Evolutionary conservation across 148 eudicot species (phyloP).

Genomic region (Oxyria digyna): DNA sequence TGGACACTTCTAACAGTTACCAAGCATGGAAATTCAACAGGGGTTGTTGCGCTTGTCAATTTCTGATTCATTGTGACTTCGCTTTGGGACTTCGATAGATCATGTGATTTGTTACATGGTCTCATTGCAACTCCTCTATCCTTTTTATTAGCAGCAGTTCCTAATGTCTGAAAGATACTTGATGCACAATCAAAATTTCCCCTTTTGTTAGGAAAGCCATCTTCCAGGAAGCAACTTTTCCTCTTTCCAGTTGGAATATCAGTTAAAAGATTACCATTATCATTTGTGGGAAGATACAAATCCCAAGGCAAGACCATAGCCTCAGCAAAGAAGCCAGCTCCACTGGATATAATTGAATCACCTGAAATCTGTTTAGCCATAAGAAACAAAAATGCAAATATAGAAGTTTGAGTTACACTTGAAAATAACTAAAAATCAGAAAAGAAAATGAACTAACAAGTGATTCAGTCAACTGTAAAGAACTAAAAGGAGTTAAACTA

Average conservation of each 20-base stretch:
- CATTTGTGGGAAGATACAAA: conserved; percentile 26
- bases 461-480: neutral
- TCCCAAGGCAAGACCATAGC: conserved; percentile 65
- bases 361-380: conserved; percentile 34
- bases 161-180: conserved; percentile 13
- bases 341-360: conserved; percentile 25
- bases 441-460: neutral
- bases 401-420: neutral
- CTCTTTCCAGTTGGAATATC: conserved; percentile 11
- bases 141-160: conserved; percentile 8
- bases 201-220: conserved; percentile 39
- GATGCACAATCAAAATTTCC: conserved; percentile 32
- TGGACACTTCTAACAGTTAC: conserved; percentile 18
- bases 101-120: conserved; percentile 11
- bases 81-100: conserved; percentile 10
- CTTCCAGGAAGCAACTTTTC: conserved; percentile 13
- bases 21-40: conserved; percentile 35
- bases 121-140: conserved; percentile 10
- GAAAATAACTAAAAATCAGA: neutral
- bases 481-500: neutral
- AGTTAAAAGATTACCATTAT: conserved; percentile 12
- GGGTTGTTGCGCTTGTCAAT: conserved; percentile 10
- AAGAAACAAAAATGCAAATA: neutral
- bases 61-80: conserved; percentile 13
- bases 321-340: conserved; percentile 54